Percentiles rank a stretch among this genome's conserved stretches.
phyloP scores from a whole-genome alignment of 768 basidiomycete genomes.

The Psilocybe cubensis region DNA sequence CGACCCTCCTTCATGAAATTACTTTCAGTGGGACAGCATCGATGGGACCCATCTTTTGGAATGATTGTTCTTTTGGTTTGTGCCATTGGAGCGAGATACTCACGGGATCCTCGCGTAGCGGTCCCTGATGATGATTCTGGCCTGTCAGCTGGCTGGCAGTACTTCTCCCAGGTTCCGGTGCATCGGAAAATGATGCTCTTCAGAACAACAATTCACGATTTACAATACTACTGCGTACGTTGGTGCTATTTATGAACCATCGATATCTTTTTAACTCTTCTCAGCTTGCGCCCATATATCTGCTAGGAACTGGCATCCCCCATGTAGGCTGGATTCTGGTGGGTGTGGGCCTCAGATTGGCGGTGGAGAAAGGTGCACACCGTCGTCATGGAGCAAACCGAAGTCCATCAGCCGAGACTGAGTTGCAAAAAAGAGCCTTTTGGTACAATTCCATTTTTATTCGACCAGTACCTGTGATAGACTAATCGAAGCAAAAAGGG shows the following conservation, averaged over 20 bases:
- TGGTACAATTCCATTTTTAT: slow-evolving; percentile 35
- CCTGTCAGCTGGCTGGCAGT: slow-evolving; percentile 63
- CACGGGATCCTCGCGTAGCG: slow-evolving; percentile 50
- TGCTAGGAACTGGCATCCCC: slow-evolving; percentile 48
- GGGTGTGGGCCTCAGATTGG: slow-evolving; percentile 61
- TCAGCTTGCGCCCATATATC: slow-evolving; percentile 35
- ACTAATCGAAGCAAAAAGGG: slow-evolving; percentile 20
- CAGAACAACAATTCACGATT: slow-evolving; percentile 63
- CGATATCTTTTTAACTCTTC: neutral
- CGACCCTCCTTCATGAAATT: slow-evolving; percentile 62
- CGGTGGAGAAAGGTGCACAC: slow-evolving; percentile 69
- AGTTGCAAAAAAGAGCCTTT: slow-evolving; percentile 64
- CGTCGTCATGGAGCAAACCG: slow-evolving; percentile 41
- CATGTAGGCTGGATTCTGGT: slow-evolving; percentile 60
- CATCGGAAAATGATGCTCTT: slow-evolving; percentile 61
- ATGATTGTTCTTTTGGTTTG: slow-evolving; percentile 64
- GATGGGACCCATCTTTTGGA: slow-evolving; percentile 53
- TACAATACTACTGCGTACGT: slow-evolving; percentile 69
- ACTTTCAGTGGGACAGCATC: slow-evolving; percentile 48
- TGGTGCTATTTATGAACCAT: neutral
- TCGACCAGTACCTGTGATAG: neutral
- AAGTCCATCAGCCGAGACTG: slow-evolving; percentile 46
- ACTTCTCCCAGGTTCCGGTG: slow-evolving; percentile 62
- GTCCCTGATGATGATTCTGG: slow-evolving; percentile 38
- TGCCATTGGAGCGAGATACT: slow-evolving; percentile 62